Conservation (phyloP, 805 yeast genomes). For the Candida ortonii region DNA sequence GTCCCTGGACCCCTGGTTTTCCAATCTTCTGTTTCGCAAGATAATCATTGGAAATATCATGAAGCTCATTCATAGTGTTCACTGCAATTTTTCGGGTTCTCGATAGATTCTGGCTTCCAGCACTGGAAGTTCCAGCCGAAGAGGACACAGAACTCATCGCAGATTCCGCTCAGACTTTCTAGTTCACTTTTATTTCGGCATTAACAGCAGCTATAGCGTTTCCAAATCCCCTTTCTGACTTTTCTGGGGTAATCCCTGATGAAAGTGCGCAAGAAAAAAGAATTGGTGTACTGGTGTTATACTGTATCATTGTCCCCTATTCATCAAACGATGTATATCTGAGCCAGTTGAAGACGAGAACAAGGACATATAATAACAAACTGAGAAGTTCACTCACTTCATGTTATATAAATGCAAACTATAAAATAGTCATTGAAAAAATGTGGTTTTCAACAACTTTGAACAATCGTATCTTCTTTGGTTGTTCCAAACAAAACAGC, state of each 20-base stretch:
- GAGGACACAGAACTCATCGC: slow-evolving; percentile 6
- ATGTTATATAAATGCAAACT: too few species aligned
- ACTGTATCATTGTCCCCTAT: too few species aligned
- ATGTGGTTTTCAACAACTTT: slow-evolving; percentile 28
- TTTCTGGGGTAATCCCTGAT: slow-evolving; percentile 14
- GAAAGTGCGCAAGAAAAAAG: too few species aligned
- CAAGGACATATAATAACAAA: too few species aligned
- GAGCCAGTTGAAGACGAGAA: too few species aligned
- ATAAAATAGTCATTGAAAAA: slow-evolving; percentile 24
- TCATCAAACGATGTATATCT: too few species aligned
- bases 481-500: slow-evolving; percentile 37
- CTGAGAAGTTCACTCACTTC: too few species aligned
- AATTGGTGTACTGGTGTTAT: too few species aligned
- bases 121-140: slow-evolving; percentile 10
- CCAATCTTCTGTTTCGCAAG: slow-evolving; percentile 8
- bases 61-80: slow-evolving; percentile 22
- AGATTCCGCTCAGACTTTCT: too few species aligned
- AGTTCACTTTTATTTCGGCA: too few species aligned
- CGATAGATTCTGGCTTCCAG: slow-evolving; percentile 13
- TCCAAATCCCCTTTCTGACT: background rate
- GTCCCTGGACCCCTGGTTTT: slow-evolving; percentile 16
- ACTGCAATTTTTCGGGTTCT: slow-evolving; percentile 19
- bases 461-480: slow-evolving; percentile 29
- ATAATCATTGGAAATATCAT: slow-evolving; percentile 24
- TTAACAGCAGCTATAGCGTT: too few species aligned